phyloP scores from a whole-genome alignment of 1,284 basidiomycete species.

The Cutaneotrichosporon daszewskae region DNA sequence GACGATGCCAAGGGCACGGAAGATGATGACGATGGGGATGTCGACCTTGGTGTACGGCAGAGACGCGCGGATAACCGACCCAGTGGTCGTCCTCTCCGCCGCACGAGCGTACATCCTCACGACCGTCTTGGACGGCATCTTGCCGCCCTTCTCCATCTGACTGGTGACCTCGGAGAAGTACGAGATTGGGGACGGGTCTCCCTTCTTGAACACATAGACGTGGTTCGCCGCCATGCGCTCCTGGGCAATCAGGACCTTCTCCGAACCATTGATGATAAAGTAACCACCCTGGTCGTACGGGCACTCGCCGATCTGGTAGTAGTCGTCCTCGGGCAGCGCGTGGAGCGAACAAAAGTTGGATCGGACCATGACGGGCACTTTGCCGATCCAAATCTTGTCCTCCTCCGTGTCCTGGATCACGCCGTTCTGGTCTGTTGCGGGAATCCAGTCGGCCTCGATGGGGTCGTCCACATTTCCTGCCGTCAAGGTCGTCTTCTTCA shows the following conservation, averaged over 20 bases:
- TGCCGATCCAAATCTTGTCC: slow-evolving; percentile 92
- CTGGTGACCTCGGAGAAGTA: slow-evolving; percentile 96
- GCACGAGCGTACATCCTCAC: slow-evolving; percentile 93
- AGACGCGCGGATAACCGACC: slow-evolving; percentile 93
- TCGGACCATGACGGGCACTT: slow-evolving; percentile 97
- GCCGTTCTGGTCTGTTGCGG: slow-evolving; percentile 56
- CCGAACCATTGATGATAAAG: slow-evolving; percentile 99
- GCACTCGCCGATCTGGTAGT: slow-evolving; percentile 92
- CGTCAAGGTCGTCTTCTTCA: slow-evolving; percentile 77
- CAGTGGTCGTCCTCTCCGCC: slow-evolving; percentile 49
- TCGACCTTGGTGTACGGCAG: slow-evolving; percentile 98
- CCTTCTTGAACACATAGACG: slow-evolving; percentile 98
- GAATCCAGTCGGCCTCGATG: slow-evolving; percentile 73
- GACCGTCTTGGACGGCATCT: slow-evolving; percentile 96
- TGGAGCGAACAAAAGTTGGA: slow-evolving; percentile 92
- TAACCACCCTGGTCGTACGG: slow-evolving; percentile 97
- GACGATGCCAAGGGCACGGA: slow-evolving; percentile 94
- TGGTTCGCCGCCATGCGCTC: slow-evolving; percentile 99
- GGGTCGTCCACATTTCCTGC: slow-evolving; percentile 67
- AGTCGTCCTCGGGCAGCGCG: slow-evolving; percentile 68
- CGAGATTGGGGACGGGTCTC: slow-evolving; percentile 90
- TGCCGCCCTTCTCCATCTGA: slow-evolving; percentile 96
- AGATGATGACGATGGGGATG: slow-evolving; percentile 98
- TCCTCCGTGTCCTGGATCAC: slow-evolving; percentile 60
- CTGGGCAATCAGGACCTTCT: slow-evolving; percentile 98